These are phyloP conservation scores for Leptographium radiaticola DNA, from an alignment of 2,329 filamentous ascomycete species.

Conservation along the genomic window DNA sequence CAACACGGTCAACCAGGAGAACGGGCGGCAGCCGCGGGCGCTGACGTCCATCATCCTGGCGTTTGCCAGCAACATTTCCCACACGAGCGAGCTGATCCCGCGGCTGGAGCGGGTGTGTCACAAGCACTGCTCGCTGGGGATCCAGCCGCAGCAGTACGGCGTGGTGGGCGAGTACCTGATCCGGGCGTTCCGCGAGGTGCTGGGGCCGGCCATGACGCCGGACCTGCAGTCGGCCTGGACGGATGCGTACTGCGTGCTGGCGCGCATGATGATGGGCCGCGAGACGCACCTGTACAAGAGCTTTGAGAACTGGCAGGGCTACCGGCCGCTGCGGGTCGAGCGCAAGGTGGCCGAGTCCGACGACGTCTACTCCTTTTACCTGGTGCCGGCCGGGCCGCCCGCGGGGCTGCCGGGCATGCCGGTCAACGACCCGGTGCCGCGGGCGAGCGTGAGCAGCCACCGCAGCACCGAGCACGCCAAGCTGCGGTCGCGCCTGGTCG, in stretches of 20 bases:
- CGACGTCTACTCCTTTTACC: constrained; percentile 58
- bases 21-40: constrained; percentile 46
- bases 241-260: constrained; percentile 60
- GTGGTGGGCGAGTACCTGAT: constrained; percentile 59
- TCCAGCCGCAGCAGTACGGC: constrained; percentile 55
- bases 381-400: constrained; percentile 34
- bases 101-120: constrained; percentile 48
- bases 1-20: constrained; percentile 53
- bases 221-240: constrained; percentile 55
- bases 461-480: constrained; percentile 1
- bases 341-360: constrained; percentile 53
- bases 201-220: constrained; percentile 52
- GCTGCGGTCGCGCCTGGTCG: background rate
- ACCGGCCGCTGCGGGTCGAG: constrained; percentile 53
- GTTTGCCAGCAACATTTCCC: constrained; percentile 59
- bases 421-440: background rate
- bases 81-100: constrained; percentile 40
- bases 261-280: constrained; percentile 55
- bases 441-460: background rate
- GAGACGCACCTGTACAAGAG: constrained; percentile 51
- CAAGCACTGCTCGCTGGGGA: constrained; percentile 60
- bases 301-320: constrained; percentile 50
- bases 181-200: constrained; percentile 50
- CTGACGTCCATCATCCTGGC: constrained; percentile 53
- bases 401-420: background rate